These are phyloP conservation scores for Capsicum baccatum DNA, from an alignment of 257 asterid genomes.

Conservation along the genomic window DNA sequence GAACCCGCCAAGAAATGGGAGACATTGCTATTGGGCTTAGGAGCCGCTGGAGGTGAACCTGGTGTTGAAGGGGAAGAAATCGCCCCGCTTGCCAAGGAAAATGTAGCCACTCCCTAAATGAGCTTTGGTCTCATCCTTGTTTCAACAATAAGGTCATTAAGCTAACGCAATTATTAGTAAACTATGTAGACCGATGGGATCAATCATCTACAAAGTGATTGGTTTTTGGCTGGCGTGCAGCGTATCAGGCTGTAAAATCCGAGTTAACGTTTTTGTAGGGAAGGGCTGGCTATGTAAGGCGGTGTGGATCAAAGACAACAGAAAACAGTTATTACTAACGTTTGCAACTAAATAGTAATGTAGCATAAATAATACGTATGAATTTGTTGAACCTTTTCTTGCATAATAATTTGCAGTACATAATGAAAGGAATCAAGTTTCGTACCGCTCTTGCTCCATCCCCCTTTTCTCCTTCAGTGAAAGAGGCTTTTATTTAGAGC, in stretches of 20 bases:
- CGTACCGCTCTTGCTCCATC: background rate
- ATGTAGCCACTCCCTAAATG: conserved; percentile 77
- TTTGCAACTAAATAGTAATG: background rate
- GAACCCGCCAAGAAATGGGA: conserved; percentile 97
- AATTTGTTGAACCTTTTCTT: background rate
- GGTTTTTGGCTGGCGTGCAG: conserved; percentile 18
- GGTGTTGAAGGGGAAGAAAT: conserved; percentile 85
- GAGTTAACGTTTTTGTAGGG: background rate
- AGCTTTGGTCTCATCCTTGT: background rate
- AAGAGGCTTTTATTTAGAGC: no score
- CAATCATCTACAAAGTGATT: conserved; percentile 3
- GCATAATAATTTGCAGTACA: background rate
- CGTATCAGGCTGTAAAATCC: background rate
- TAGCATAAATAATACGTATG: conserved; percentile 16
- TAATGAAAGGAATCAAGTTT: background rate
- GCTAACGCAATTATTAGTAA: background rate
- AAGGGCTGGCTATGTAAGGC: background rate
- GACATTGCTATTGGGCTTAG: conserved; percentile 61
- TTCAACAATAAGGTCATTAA: background rate
- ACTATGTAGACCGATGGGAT: background rate
- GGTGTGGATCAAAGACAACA: background rate
- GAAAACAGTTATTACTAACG: background rate
- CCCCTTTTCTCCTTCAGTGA: background rate
- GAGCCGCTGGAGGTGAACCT: conserved; percentile 66
- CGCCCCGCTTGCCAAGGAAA: conserved; percentile 86